phyloP scores from a whole-genome alignment of 1,139 yeast genomes.

The Wickerhamomyces sp. region DNA sequence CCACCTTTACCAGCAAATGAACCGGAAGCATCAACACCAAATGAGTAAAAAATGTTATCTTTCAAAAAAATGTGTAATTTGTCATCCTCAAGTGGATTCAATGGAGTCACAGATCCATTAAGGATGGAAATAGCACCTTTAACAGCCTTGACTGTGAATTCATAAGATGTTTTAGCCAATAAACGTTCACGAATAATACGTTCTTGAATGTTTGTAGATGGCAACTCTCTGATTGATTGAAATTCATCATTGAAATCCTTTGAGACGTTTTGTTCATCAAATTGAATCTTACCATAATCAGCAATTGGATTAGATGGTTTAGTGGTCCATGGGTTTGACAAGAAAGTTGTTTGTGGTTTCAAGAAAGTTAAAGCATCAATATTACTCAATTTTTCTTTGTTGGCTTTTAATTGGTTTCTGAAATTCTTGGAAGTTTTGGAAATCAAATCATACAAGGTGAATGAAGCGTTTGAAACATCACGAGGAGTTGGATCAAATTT shows the following conservation, averaged over 20 bases:
- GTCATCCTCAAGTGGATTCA: slow-evolving; percentile 68
- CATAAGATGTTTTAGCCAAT: slow-evolving; percentile 66
- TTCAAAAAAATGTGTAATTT: slow-evolving; percentile 63
- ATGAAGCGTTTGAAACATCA: slow-evolving; percentile 28
- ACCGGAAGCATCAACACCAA: slow-evolving; percentile 70
- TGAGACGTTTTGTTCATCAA: slow-evolving; percentile 44
- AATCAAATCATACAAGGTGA: slow-evolving; percentile 29
- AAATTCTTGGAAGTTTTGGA: slow-evolving; percentile 33
- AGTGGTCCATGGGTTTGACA: slow-evolving; percentile 72
- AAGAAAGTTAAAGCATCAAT: slow-evolving; percentile 52
- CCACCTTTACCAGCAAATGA: slow-evolving; percentile 68
- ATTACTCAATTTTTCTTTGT: slow-evolving; percentile 37
- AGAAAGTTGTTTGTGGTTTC: slow-evolving; percentile 54
- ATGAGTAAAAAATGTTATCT: slow-evolving; percentile 84
- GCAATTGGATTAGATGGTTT: slow-evolving; percentile 33
- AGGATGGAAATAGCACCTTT: slow-evolving; percentile 76
- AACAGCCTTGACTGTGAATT: slow-evolving; percentile 71
- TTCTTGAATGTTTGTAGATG: slow-evolving; percentile 52
- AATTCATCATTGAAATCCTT: slow-evolving; percentile 91
- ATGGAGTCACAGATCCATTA: slow-evolving; percentile 69
- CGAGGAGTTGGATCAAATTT: slow-evolving; percentile 65
- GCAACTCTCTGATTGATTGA: slow-evolving; percentile 74
- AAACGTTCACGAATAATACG: slow-evolving; percentile 74
- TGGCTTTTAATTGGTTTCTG: slow-evolving; percentile 30
- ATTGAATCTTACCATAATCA: slow-evolving; percentile 61